These are phyloP conservation scores for Didymella keratinophila DNA, from an alignment of 2,329 filamentous ascomycete genomes.

Conservation along the genomic window DNA sequence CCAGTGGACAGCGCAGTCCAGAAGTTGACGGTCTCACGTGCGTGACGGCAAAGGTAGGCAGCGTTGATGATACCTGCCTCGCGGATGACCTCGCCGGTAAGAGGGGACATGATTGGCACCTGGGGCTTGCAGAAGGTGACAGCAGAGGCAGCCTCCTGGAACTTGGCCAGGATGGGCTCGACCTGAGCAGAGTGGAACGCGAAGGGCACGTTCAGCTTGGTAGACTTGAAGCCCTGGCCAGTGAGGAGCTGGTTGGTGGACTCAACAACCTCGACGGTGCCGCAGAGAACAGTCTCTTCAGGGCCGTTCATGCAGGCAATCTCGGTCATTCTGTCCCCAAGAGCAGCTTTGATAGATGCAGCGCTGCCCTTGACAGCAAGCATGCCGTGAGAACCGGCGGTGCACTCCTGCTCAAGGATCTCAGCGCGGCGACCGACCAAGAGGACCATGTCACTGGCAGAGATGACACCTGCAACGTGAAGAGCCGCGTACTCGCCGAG, in stretches of 20 bases:
- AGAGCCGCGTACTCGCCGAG: slow-evolving; percentile 79
- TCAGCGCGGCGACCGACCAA: slow-evolving; percentile 74
- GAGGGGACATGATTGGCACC: slow-evolving; percentile 72
- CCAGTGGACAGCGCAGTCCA: slow-evolving; percentile 67
- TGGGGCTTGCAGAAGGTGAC: slow-evolving; percentile 66
- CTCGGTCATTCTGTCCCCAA: slow-evolving; percentile 60
- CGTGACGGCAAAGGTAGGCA: slow-evolving; percentile 69
- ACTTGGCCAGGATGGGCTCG: slow-evolving; percentile 68
- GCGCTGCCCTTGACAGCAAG: slow-evolving; percentile 63
- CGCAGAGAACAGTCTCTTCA: slow-evolving; percentile 76
- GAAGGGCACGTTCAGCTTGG: slow-evolving; percentile 70
- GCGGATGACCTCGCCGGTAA: slow-evolving; percentile 67
- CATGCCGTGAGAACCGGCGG: slow-evolving; percentile 72
- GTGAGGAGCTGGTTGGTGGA: slow-evolving; percentile 60
- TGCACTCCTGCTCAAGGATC: slow-evolving; percentile 71
- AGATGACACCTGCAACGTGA: slow-evolving; percentile 73
- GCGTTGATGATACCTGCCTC: slow-evolving; percentile 65
- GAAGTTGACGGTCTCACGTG: slow-evolving; percentile 75
- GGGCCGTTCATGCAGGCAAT: slow-evolving; percentile 80
- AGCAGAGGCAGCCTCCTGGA: slow-evolving; percentile 62
- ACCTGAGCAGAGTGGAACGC: slow-evolving; percentile 73
- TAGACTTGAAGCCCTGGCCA: slow-evolving; percentile 65
- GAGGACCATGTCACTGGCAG: slow-evolving; percentile 74
- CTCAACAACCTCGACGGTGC: slow-evolving; percentile 66
- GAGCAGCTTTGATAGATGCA: slow-evolving; percentile 62